Conservation (phyloP, 129 eudicot genomes). For the Helichrysum umbraculigerum region DNA sequence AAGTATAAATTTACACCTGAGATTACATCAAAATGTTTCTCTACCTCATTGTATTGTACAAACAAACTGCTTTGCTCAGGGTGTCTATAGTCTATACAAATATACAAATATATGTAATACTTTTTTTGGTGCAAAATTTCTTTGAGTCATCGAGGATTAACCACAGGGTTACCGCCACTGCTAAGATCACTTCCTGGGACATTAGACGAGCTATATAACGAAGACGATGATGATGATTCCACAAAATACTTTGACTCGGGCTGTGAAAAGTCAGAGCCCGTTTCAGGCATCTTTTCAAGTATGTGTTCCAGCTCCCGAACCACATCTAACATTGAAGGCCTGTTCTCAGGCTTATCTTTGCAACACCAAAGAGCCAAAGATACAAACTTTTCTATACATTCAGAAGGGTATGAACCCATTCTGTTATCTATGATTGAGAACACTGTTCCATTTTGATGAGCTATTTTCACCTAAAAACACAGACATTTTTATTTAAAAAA, state of each 20-base stretch:
- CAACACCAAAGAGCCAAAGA: constrained; percentile 76
- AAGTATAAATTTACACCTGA: background rate
- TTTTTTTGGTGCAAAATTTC: constrained; percentile 31
- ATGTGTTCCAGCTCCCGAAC: constrained; percentile 79
- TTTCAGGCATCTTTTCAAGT: constrained; percentile 49
- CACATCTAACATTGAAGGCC: constrained; percentile 76
- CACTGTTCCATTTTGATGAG: constrained; percentile 60
- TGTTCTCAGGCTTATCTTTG: constrained; percentile 56
- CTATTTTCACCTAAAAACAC: constrained; percentile 54
- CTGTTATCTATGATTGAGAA: constrained; percentile 60
- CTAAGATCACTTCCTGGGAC: constrained; percentile 56
- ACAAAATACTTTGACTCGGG: constrained; percentile 33
- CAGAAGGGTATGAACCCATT: constrained; percentile 83
- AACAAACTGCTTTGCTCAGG: background rate
- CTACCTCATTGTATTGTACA: background rate
- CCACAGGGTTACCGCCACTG: constrained; percentile 39
- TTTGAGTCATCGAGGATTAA: constrained; percentile 58
- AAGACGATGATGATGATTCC: constrained; percentile 43
- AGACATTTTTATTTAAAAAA: background rate
- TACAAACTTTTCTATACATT: constrained; percentile 62
- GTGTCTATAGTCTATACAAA: constrained; percentile 16
- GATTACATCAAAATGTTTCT: background rate
- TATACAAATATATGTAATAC: constrained; percentile 23
- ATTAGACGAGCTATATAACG: constrained; percentile 39
- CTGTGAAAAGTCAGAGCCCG: constrained; percentile 29